These are phyloP conservation scores for Verticillium longisporum DNA, from an alignment of 2,329 filamentous ascomycete genomes.

Conservation along the genomic window DNA sequence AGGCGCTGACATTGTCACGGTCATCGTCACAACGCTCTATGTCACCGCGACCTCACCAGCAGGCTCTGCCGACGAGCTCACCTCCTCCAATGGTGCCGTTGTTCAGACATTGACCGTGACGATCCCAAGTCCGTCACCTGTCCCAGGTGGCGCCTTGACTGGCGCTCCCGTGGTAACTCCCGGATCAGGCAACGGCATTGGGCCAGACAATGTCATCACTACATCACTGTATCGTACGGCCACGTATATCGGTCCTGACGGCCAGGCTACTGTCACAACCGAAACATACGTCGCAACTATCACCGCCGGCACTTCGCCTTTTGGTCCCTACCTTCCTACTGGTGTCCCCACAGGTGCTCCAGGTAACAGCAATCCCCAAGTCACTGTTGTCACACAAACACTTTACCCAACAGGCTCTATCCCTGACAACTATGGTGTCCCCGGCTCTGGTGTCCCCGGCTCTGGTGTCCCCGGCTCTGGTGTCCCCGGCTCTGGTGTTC, in stretches of 20 bases:
- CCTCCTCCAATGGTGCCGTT: background rate
- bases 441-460: background rate
- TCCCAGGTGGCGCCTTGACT: background rate
- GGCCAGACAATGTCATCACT: slow-evolving; percentile 7
- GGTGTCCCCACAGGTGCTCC: background rate
- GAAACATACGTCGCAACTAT: slow-evolving; percentile 21
- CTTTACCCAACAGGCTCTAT: background rate
- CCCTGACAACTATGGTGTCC: background rate
- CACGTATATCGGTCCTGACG: slow-evolving; percentile 19
- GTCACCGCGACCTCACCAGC: background rate
- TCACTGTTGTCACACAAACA: slow-evolving; percentile 2
- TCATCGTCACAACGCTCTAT: background rate
- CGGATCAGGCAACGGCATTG: background rate
- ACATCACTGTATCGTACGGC: slow-evolving; percentile 18
- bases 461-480: background rate
- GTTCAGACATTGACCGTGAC: background rate
- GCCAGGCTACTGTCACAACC: slow-evolving; percentile 18
- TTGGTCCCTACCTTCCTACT: background rate
- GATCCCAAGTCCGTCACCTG: background rate
- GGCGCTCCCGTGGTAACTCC: background rate
- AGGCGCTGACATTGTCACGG: background rate
- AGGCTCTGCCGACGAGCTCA: background rate
- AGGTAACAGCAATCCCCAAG: background rate
- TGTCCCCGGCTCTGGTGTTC: background rate
- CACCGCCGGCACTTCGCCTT: slow-evolving; percentile 7